Evolutionary conservation across 2,329 filamentous ascomycete genomes (phyloP).

Genomic region (Colletotrichum sp.): DNA sequence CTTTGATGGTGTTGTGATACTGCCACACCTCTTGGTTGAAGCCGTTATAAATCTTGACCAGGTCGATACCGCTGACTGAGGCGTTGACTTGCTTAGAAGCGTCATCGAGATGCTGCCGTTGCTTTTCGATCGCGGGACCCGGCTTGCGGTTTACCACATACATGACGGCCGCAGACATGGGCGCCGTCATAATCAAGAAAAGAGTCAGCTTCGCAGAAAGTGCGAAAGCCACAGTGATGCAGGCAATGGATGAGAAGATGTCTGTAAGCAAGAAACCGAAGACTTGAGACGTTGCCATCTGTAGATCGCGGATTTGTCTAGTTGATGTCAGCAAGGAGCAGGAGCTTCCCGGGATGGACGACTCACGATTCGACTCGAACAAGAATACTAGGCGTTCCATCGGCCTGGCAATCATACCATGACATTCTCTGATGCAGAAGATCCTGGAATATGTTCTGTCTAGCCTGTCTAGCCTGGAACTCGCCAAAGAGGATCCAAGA

Average conservation of each 20-base stretch:
- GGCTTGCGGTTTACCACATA: constrained; percentile 65
- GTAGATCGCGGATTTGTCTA: constrained; percentile 83
- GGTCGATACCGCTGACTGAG: constrained; percentile 66
- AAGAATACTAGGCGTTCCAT: constrained; percentile 75
- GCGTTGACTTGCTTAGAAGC: constrained; percentile 76
- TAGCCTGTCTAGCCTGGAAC: constrained; percentile 71
- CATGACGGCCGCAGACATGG: constrained; percentile 68
- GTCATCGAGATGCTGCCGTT: constrained; percentile 69
- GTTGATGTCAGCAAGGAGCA: constrained; percentile 9
- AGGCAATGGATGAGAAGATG: constrained; percentile 66
- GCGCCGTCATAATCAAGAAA: constrained; percentile 75
- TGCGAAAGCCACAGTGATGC: constrained; percentile 75
- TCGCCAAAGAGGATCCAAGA: constrained; percentile 83
- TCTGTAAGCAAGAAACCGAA: constrained; percentile 74
- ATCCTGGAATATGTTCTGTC: constrained; percentile 68
- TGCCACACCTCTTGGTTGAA: constrained; percentile 70
- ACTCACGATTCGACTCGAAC: constrained; percentile 75
- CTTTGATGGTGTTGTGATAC: constrained; percentile 63
- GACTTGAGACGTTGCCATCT: constrained; percentile 79
- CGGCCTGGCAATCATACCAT: constrained; percentile 80
- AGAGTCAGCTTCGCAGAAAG: constrained; percentile 86
- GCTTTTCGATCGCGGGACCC: constrained; percentile 68
- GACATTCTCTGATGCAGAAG: constrained; percentile 57
- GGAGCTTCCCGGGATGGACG: neutral
- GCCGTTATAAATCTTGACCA: constrained; percentile 86